Conservation (phyloP, 345 rosid species). For the Angophora floribunda region DNA sequence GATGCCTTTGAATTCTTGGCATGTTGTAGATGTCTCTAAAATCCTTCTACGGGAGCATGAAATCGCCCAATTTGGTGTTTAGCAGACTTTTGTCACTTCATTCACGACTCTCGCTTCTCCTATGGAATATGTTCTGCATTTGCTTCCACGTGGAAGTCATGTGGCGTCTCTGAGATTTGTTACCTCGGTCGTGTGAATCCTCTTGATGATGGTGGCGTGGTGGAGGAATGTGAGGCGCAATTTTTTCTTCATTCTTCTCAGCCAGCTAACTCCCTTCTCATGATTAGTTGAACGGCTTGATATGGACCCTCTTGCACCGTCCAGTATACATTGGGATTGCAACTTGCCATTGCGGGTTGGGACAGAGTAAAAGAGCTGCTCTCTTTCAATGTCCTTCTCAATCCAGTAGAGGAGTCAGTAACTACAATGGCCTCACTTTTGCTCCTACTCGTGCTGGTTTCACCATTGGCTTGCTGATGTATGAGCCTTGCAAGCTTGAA, state of each 20-base stretch:
- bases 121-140: conserved; percentile 8
- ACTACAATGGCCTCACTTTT: no score
- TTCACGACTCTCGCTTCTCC: background rate
- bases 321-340: background rate
- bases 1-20: background rate
- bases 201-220: conserved; percentile 18
- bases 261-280: conserved; percentile 17
- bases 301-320: background rate
- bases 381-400: no score
- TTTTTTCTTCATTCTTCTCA: conserved; percentile 46
- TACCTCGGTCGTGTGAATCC: no score
- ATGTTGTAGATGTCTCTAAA: background rate
- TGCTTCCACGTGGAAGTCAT: conserved; percentile 23
- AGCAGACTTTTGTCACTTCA: background rate
- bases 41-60: no score
- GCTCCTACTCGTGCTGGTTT: no score
- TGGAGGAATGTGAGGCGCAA: conserved; percentile 50
- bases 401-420: no score
- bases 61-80: no score
- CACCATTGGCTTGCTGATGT: no score
- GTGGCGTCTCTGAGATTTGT: no score
- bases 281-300: background rate
- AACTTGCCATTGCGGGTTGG: no score
- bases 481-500: no score
- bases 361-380: no score